Base-by-base conservation (phyloP, 1,284 basidiomycete species). In the Irpex lacteus region DNA sequence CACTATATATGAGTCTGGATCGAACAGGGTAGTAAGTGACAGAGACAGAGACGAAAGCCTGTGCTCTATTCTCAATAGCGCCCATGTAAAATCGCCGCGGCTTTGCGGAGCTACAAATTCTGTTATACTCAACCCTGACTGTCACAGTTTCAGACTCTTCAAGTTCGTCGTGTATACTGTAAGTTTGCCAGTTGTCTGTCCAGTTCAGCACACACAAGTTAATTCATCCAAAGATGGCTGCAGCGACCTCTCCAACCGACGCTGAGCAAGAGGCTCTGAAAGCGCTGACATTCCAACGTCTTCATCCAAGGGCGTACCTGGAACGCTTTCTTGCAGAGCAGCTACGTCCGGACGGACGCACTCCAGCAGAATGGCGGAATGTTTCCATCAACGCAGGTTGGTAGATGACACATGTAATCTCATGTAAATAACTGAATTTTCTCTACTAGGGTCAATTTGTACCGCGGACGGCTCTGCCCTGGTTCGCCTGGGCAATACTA, bases 391-490 rank as follows among this genome's bases (percentile, higher is more conserved):
- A 93, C 73, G 81, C 86, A 60, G 92, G 92, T 93, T 69, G 70
- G 90, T 81, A 60, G 5, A 34, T 47, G 36, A 60, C 36, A 60
- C 56, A 36, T 38, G 34, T 13, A 49, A 32, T 32, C 13, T 5
- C 26, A 26, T 59, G 18, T 8, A 19, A 11, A 9, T 47, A 40
- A 26, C 61, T 60, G 40, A 55, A 11, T 8, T 57, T 11, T 40
- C 58, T 21, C 18, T 52, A 40, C 11, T 63, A 88, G 93, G 92
- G 61, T 96, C 95, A 0, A 92, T 98, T 76, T 90, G 91, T 0
- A 97, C 95, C 0, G 95, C 96, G 0, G 84, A 96, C 69, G 95
- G 95, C 0, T 97, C 95, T 2, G 88, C 95, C 0, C 86, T 98
- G 34, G 92, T 98, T 9, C 82, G 93, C n/a, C 75, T 97, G 66